Percentiles rank a stretch among this genome's conserved stretches.
Evolutionary conservation across 2,329 filamentous ascomycete genomes (phyloP).

Genomic region (Neonectria faginata): DNA sequence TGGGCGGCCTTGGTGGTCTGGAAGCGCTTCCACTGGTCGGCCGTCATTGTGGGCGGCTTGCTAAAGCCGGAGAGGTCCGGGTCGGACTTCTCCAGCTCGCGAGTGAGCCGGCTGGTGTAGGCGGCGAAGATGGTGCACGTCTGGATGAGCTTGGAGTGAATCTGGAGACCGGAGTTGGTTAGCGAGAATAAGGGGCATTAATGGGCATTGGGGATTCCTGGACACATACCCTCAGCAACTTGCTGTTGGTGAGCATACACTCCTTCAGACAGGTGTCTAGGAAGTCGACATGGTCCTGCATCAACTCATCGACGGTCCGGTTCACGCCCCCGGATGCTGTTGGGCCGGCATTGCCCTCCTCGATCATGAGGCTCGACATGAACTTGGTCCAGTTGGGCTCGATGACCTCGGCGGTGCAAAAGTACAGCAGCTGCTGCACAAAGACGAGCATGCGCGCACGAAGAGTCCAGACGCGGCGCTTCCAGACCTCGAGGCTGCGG

Average conservation of each 20-base stretch:
- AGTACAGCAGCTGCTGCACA: constrained; percentile 95
- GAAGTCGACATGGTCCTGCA: constrained; percentile 99
- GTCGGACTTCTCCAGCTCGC: constrained; percentile 86
- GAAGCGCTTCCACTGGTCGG: constrained; percentile 70
- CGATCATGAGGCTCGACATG: constrained; percentile 84
- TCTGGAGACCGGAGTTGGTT: constrained; percentile 63
- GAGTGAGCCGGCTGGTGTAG: constrained; percentile 87
- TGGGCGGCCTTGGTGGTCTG: constrained; percentile 61
- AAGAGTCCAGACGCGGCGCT: constrained; percentile 90
- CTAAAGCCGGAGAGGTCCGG: constrained; percentile 76
- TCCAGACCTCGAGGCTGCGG: constrained; percentile 86
- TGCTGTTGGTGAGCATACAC: constrained; percentile 98
- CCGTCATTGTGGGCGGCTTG: constrained; percentile 69
- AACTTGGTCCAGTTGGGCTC: constrained; percentile 97
- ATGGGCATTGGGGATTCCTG: background rate
- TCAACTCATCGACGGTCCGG: constrained; percentile 93
- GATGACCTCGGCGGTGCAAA: constrained; percentile 96
- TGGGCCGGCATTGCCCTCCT: constrained; percentile 56
- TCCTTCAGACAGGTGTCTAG: constrained; percentile 97
- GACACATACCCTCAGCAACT: constrained; percentile 81
- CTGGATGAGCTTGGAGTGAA: constrained; percentile 96
- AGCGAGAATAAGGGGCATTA: constrained; percentile 19
- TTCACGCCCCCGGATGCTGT: constrained; percentile 51
- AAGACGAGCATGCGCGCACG: constrained; percentile 96
- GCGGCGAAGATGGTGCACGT: constrained; percentile 95